These are phyloP conservation scores for Reticulascus tulasneorum DNA, from an alignment of 2,329 filamentous ascomycete genomes.

Conservation along the genomic window DNA sequence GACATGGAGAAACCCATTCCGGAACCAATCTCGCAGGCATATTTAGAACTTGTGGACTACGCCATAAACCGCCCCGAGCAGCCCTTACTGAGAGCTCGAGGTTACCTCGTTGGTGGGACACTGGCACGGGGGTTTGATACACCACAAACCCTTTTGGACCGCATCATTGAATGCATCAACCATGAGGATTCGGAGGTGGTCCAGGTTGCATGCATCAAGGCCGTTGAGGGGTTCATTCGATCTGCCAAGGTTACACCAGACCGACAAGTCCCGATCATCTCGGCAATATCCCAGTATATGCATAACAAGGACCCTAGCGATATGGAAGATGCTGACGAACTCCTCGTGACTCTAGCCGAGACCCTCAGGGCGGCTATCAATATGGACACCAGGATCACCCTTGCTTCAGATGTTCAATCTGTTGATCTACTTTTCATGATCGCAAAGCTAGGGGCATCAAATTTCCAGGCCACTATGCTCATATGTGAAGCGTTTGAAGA, in stretches of 20 bases:
- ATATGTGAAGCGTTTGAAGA: slow-evolving; percentile 91
- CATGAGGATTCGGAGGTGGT: slow-evolving; percentile 81
- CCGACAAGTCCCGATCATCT: slow-evolving; percentile 57
- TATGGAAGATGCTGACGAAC: slow-evolving; percentile 82
- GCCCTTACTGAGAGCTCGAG: slow-evolving; percentile 77
- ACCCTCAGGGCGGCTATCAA: slow-evolving; percentile 79
- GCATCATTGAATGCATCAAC: slow-evolving; percentile 70
- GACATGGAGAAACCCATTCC: slow-evolving; percentile 72
- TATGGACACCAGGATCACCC: slow-evolving; percentile 70
- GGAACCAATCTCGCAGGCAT: slow-evolving; percentile 64
- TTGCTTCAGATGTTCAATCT: slow-evolving; percentile 68
- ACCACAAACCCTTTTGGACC: slow-evolving; percentile 63
- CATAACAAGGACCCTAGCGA: slow-evolving; percentile 76
- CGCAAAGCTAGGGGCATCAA: slow-evolving; percentile 81
- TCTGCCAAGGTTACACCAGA: slow-evolving; percentile 47
- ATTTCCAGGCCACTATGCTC: slow-evolving; percentile 85
- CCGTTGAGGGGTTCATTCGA: slow-evolving; percentile 65
- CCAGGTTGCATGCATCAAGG: slow-evolving; percentile 85
- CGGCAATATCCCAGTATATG: slow-evolving; percentile 70
- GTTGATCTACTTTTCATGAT: slow-evolving; percentile 83
- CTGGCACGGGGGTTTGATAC: slow-evolving; percentile 66
- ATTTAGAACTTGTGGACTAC: slow-evolving; percentile 76
- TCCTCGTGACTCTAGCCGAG: slow-evolving; percentile 86
- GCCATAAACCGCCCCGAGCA: slow-evolving; percentile 67
- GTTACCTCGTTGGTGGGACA: slow-evolving; percentile 79